Evolutionary conservation across 2,329 filamentous ascomycete genomes (phyloP), one percentile per base, ranked within the genome.

Genomic region (Fusarium citri): DNA sequence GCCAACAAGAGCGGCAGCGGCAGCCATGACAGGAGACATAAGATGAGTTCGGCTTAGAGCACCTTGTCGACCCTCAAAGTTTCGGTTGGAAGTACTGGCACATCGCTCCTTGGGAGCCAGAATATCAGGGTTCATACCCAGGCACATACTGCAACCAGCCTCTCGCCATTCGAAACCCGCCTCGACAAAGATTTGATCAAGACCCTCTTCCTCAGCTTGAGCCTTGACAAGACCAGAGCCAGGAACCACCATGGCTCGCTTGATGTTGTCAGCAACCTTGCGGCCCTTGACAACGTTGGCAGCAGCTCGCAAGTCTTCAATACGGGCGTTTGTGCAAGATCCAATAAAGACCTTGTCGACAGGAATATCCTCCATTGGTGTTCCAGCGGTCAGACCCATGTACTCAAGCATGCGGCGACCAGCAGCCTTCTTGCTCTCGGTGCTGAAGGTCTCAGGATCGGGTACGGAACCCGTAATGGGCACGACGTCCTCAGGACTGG

Each of bases 101-200:
- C 96, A 98, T 76, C 96, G 91, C 83, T 99, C 96, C 79, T 92
- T 88, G 56, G 96, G 94, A 3, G 94, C 90, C 48, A 98, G 88
- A 69, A 99, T 98, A 80, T 99, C 96, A 0, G 96, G 95, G 85
- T 99, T 99, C 95, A 99, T 99, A 79, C 96, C 96, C 58, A 99
- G 87, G 79, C 96, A 98, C 96, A 99, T 99, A 68, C 93, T 97
- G 88, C 96, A 99, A 51, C 96, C 96, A 72, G 96, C 96, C 84
- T 99, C 96, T 78, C 96, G 90, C 95, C 95, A 98, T 80, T 98
- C 95, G 73, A 98, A 98, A 10, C 96, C 96, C 50, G 96, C 94
- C 66, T 97, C 93, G 11, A 84, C 78, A 81, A 99, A 98, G 78
- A 98, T 92, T 84, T 94, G 93, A 82, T 98, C 93, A 7, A 99